These are phyloP conservation scores for Leptodontidium sp. DNA, from an alignment of 2,329 filamentous ascomycete genomes.

Conservation along the genomic window DNA sequence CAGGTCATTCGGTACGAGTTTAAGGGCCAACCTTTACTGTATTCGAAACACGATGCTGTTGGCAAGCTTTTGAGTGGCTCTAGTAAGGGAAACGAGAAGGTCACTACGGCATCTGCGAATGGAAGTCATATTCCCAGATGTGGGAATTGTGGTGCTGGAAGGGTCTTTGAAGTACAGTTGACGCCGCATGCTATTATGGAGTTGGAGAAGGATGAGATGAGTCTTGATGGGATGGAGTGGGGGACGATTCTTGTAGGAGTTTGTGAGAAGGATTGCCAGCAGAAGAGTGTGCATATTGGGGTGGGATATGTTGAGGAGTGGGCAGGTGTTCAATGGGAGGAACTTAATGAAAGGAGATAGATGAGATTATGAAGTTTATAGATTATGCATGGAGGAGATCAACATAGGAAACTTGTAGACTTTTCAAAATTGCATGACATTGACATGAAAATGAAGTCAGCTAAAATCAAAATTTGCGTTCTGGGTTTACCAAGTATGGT, in stretches of 20 bases:
- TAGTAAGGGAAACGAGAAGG: conserved; percentile 36
- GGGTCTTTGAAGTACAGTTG: conserved; percentile 91
- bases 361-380: background rate
- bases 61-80: conserved; percentile 64
- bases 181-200: conserved; percentile 90
- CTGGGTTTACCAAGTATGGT: background rate
- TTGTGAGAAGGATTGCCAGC: conserved; percentile 81
- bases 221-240: conserved; percentile 94
- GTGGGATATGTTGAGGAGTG: conserved; percentile 91
- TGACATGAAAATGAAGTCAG: background rate
- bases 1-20: conserved; percentile 86
- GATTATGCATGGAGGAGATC: background rate
- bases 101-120: conserved; percentile 39
- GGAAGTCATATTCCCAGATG: conserved; percentile 74
- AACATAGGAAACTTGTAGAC: background rate
- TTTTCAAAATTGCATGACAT: background rate
- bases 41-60: conserved; percentile 78
- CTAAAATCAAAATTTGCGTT: background rate
- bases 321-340: conserved; percentile 99
- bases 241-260: conserved; percentile 89
- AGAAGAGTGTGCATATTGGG: conserved; percentile 63
- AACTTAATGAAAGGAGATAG: conserved; percentile 53
- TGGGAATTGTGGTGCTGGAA: conserved; percentile 73
- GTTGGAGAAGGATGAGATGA: conserved; percentile 79
- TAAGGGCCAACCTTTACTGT: conserved; percentile 76